Evolutionary conservation across 306 rosid genomes (phyloP).

Genomic region (Cicer arietinum): DNA sequence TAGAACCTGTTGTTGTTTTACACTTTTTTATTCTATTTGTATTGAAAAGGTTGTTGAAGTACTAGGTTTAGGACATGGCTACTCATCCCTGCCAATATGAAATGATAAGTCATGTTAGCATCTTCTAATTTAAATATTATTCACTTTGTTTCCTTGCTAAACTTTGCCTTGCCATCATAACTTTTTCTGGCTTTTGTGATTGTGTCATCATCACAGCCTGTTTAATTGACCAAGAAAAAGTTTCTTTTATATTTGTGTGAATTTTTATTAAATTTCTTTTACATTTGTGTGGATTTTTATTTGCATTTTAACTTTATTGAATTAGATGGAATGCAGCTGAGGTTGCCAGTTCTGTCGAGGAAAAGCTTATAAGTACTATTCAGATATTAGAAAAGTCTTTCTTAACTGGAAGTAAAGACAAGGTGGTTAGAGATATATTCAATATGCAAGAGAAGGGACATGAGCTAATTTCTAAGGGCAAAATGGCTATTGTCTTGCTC

Average conservation of each 20-base stretch:
- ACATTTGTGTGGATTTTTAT: conserved; percentile 43
- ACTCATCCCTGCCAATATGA: conserved; percentile 12
- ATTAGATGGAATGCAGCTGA: conserved; percentile 73
- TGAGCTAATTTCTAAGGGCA: conserved; percentile 68
- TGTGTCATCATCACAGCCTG: conserved; percentile 20
- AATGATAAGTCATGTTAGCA: conserved; percentile 10
- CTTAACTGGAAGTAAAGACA: conserved; percentile 55
- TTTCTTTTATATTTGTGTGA: conserved; percentile 41
- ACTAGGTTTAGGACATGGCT: conserved; percentile 13
- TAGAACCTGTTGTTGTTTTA: not conserved
- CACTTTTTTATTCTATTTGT: conserved; percentile 34
- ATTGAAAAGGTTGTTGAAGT: conserved; percentile 23
- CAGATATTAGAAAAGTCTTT: conserved; percentile 60
- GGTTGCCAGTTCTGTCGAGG: conserved; percentile 56
- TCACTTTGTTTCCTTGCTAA: conserved; percentile 18
- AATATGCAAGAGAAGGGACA: conserved; percentile 64
- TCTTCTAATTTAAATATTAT: conserved; percentile 18
- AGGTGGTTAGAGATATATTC: conserved; percentile 47
- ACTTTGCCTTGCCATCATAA: not conserved
- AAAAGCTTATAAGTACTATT: conserved; percentile 49
- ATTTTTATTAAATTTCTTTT: conserved; percentile 26
- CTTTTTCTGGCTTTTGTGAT: conserved; percentile 21
- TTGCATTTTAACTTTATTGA: conserved; percentile 44
- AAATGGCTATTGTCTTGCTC: conserved; percentile 76
- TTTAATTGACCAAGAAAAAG: conserved; percentile 14